Conservation (phyloP, 2,329 filamentous ascomycete genomes). For the Cadophora sp. region DNA sequence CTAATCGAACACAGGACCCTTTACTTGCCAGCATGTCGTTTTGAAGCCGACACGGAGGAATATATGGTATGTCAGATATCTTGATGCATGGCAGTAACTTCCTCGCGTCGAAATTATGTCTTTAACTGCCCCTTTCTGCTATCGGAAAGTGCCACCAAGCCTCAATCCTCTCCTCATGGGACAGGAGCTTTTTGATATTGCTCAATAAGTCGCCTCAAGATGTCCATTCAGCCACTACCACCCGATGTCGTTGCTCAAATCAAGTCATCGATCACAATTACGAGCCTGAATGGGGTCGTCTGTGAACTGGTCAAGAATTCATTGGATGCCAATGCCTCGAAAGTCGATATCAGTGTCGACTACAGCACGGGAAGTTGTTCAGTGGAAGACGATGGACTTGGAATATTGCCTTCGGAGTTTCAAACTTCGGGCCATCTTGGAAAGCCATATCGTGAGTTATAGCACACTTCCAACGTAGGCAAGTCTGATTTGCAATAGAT, state of each 20-base stretch:
- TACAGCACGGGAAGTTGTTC: slow-evolving; percentile 77
- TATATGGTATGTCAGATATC: too few species aligned
- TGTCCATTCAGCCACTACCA: slow-evolving; percentile 74
- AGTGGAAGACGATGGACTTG: slow-evolving; percentile 84
- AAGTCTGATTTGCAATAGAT: slow-evolving; percentile 56
- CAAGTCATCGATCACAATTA: slow-evolving; percentile 83
- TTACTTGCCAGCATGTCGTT: neutral
- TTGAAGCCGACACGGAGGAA: neutral
- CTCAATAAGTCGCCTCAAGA: slow-evolving; percentile 21
- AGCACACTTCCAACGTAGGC: slow-evolving; percentile 14
- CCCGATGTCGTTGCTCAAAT: slow-evolving; percentile 77
- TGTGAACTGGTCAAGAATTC: slow-evolving; percentile 81
- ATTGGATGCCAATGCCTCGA: slow-evolving; percentile 77
- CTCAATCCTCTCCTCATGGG: neutral
- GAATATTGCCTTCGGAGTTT: slow-evolving; percentile 80
- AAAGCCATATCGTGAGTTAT: slow-evolving; percentile 70
- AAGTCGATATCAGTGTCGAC: slow-evolving; percentile 74
- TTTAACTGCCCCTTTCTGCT: neutral
- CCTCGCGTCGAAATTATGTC: neutral
- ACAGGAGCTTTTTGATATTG: neutral
- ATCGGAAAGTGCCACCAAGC: slow-evolving; percentile 26
- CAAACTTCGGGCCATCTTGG: slow-evolving; percentile 71
- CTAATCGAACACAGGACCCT: neutral
- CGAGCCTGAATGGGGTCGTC: slow-evolving; percentile 73
- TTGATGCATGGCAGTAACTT: neutral